Percentiles rank a stretch among this genome's conserved stretches.
phyloP scores from a whole-genome alignment of 176 grass and related monocot species.

The Pontederia crassipes region DNA sequence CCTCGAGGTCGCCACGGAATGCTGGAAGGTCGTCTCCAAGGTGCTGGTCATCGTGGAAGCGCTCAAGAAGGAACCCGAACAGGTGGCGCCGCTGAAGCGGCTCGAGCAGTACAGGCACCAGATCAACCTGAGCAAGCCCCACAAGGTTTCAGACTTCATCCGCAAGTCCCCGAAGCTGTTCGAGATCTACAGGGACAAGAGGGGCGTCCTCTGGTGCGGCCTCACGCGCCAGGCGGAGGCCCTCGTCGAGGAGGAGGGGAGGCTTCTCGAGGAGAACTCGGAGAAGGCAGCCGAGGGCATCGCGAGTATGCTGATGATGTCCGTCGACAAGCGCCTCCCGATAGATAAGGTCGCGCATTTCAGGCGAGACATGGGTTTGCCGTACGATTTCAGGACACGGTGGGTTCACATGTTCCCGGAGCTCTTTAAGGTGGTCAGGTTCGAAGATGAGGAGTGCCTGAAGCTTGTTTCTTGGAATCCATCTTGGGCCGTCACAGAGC shows the following conservation, averaged over 20 bases:
- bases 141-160: slow-evolving; percentile 73
- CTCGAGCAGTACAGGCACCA: slow-evolving; percentile 65
- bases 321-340: slow-evolving; percentile 38
- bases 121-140: slow-evolving; percentile 45
- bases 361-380: slow-evolving; percentile 59
- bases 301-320: slow-evolving; percentile 77
- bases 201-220: slow-evolving; percentile 56
- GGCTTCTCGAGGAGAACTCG: slow-evolving; percentile 46
- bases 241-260: slow-evolving; percentile 54
- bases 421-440: slow-evolving; percentile 37
- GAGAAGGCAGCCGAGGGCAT: slow-evolving; percentile 34
- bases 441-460: slow-evolving; percentile 53
- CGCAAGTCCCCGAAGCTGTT: slow-evolving; percentile 58
- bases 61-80: slow-evolving; percentile 63
- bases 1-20: slow-evolving; percentile 58
- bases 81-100: slow-evolving; percentile 44
- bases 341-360: slow-evolving; percentile 69
- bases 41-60: slow-evolving; percentile 48
- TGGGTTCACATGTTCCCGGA: slow-evolving; percentile 79
- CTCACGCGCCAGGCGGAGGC: slow-evolving; percentile 45
- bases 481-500: slow-evolving; percentile 63
- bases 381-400: slow-evolving; percentile 44
- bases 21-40: slow-evolving; percentile 66
- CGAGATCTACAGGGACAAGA: slow-evolving; percentile 56
- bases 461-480: slow-evolving; percentile 68